phyloP scores from a whole-genome alignment of 129 eudicot genomes.

The Saussurea involucrata region DNA sequence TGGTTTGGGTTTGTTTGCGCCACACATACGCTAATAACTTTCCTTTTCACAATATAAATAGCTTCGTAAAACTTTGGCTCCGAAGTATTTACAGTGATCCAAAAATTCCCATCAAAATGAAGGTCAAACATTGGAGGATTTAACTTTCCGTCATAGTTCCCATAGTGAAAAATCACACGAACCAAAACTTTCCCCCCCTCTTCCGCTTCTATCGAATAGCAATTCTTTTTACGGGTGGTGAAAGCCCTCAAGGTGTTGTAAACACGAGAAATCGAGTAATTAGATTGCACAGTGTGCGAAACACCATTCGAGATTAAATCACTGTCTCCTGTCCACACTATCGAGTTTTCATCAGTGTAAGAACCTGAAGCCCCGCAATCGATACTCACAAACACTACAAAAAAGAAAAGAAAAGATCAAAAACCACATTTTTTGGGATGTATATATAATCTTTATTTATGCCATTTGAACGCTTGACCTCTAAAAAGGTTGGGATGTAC shows the following conservation, averaged over 20 bases:
- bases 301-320: constrained; percentile 37
- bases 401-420: not conserved
- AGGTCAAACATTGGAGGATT: constrained; percentile 65
- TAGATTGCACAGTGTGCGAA: constrained; percentile 28
- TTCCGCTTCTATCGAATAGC: constrained; percentile 29
- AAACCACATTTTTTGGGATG: not conserved
- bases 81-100: constrained; percentile 49
- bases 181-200: constrained; percentile 37
- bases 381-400: constrained; percentile 43
- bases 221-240: constrained; percentile 45
- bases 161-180: constrained; percentile 67
- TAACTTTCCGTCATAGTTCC: constrained; percentile 59
- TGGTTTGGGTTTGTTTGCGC: constrained; percentile 45
- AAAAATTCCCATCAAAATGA: constrained; percentile 58
- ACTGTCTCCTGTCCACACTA: constrained; percentile 49
- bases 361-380: constrained; percentile 48
- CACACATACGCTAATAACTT: constrained; percentile 46
- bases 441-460: not conserved
- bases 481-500: not conserved
- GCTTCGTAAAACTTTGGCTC: constrained; percentile 31
- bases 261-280: constrained; percentile 30
- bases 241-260: constrained; percentile 57
- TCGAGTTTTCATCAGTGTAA: constrained; percentile 40
- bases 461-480: not conserved
- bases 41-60: constrained; percentile 34